These are phyloP conservation scores for Luffa acutangula DNA, from an alignment of 306 rosid genomes.

Conservation along the genomic window DNA sequence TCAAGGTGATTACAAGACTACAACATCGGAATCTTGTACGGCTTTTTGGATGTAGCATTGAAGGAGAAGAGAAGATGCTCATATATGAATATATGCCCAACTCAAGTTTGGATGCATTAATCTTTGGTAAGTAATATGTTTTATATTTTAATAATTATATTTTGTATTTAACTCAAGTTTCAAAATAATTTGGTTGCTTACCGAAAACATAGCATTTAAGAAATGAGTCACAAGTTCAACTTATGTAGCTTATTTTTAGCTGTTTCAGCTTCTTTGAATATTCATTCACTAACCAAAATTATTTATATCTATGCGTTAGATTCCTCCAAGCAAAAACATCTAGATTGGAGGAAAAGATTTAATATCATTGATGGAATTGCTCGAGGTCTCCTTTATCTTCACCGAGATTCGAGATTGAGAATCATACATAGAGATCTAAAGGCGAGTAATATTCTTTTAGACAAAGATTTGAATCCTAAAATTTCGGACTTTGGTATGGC, in stretches of 20 bases:
- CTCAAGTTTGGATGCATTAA: constrained; percentile 29
- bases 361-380: no score
- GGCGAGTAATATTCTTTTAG: no score
- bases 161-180: background rate
- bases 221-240: no score
- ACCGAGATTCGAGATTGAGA: no score
- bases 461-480: no score
- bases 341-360: background rate
- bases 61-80: constrained; percentile 29
- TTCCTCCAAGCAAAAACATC: background rate
- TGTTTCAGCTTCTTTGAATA: background rate
- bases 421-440: no score
- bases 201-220: no score
- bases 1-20: constrained; percentile 30
- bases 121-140: constrained; percentile 9
- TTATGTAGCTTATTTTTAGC: no score
- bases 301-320: background rate
- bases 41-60: constrained; percentile 29
- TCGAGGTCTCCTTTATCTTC: no score
- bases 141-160: background rate
- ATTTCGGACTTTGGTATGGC: no score
- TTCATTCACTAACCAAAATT: background rate
- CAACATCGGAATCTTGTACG: constrained; percentile 40
- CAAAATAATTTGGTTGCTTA: background rate
- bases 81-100: constrained; percentile 43